Conservation (phyloP, 108 stramenopile genomes). For the Nannochloropsis salina region DNA sequence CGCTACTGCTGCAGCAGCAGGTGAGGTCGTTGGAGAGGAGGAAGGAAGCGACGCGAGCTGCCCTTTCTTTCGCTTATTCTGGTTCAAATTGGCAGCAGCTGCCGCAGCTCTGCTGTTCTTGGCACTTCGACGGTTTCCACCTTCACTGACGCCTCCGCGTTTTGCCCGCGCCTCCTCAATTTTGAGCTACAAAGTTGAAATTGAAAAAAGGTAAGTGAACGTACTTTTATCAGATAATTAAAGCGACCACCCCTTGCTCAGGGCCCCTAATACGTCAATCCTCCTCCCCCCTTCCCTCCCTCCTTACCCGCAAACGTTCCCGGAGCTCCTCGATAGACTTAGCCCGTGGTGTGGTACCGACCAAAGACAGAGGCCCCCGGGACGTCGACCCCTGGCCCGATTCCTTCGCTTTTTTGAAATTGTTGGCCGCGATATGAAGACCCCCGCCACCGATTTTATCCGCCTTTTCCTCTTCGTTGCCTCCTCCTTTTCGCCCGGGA, state of each 20-base stretch:
- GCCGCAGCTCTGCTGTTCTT: constrained; percentile 65
- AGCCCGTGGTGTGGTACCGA: constrained; percentile 37
- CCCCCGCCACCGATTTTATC: constrained; percentile 37
- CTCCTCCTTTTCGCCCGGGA: too few relatives aligned
- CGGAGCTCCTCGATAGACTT: constrained; percentile 47
- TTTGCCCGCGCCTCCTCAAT: constrained; percentile 45
- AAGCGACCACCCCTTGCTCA: too few relatives aligned
- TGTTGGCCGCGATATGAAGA: constrained; percentile 60
- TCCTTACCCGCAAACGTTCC: constrained; percentile 45
- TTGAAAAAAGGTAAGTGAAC: background rate
- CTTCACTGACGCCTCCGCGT: constrained; percentile 37
- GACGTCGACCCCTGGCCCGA: background rate
- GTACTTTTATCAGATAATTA: background rate
- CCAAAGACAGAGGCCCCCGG: constrained; percentile 38
- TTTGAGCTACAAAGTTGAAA: constrained; percentile 24
- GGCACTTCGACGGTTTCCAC: constrained; percentile 43
- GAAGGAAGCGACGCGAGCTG: background rate
- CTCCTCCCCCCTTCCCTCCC: background rate
- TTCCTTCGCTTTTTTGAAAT: constrained; percentile 54
- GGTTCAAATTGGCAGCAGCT: constrained; percentile 34
- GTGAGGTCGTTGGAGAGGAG: background rate
- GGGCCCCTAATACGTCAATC: background rate
- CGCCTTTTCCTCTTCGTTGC: background rate
- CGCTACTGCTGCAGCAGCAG: background rate
- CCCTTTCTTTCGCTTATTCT: background rate